Evolutionary conservation across 768 basidiomycete genomes (phyloP), one percentile per base, ranked within the genome.

Genomic region (Pleurotus pulmonarius): DNA sequence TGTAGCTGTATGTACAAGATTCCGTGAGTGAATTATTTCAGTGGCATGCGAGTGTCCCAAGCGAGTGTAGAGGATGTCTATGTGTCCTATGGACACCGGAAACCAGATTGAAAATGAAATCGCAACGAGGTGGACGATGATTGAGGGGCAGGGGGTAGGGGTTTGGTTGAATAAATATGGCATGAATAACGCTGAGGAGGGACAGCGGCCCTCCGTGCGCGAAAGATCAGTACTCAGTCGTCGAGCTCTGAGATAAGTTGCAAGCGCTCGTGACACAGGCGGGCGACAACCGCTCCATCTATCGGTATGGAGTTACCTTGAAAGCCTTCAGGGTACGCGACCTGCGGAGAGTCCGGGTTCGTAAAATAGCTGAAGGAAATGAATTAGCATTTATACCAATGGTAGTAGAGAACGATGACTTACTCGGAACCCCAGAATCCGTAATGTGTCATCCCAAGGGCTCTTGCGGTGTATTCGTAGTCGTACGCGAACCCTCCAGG

Each of bases 281-380:
- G 74, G 3, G 86, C 88, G 4, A 94, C 88, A 0, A 75, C 75
- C 39, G 75, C 78, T 5, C 86, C 90, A 67, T 94, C 82, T 26
- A 97, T 78, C 2, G 93, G 94, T 58, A 97, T 97, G 11, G 76
- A 79, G 67, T 90, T 93, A 12, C 94, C 81, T 63, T 87, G 89
- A 74, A 97, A 97, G n/a, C 91, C 94, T 40, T 88, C 83, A 0
- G 92, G 92, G 62, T 95, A 93, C 16, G 76, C 73, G 0, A 86
- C 80, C 3, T 73, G 73, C 1, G 93, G 94, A 4, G 85, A 66
- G 11, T 82, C 81, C 1, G 92, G 91, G 43, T 83, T 77, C 1
- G 90, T 87, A 66, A 95, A 94, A 39, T 76, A 79, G 48, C 90
- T 91, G 46, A 5, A 20, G 49, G 53, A 49, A 49, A 15, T 49